Base-by-base conservation (phyloP, 2,329 filamentous ascomycete genomes). In the Penicillium paneum region DNA sequence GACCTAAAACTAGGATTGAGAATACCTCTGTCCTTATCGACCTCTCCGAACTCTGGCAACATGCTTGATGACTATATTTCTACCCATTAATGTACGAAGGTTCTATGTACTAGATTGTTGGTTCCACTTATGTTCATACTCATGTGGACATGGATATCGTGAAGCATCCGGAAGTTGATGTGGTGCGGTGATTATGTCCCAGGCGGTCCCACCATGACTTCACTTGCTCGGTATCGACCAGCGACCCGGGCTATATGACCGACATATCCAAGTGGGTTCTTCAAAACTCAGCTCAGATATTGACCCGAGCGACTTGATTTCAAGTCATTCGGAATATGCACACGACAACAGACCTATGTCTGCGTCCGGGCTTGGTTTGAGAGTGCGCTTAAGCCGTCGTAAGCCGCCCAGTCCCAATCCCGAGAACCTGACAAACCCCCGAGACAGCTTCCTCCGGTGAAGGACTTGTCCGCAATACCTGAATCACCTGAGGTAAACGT, bases 381-480 rank as follows among this genome's bases (percentile, higher is more conserved):
- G 15, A 13, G 17, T 31, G 36, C n/a, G 28, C 15, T 38, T 5
- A 31, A 11, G 8, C 17, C 26, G 19, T n/a, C 6, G 6, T 43
- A 24, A 24, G 21, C 21, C 21, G 39, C 21, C 41, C 52, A 36
- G 28, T 41, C n/a, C 48, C 51, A 24, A 65, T 60, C 3, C 63
- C 63, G 13, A 65, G 44, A 24, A 65, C 60, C 35, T 52, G 59
- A 44, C 62, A 66, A 3, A 68, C 65, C 8, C 63, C 62, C 45
- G 59, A 58, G 17, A 69, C 61, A 15, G 67, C 67, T 3, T 66
- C 65, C 42, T 69, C 67, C 5, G 67, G 67, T 15, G 67, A 64
- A 21, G 55, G 40, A 46, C 67, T 69, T 5, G 45, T 55, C 7
- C 67, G 66, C 15, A 69, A 59, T 29, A 69, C 66, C 6, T 61